Base-by-base conservation (phyloP, 129 eudicot species). In the Centaurea solstitialis region DNA sequence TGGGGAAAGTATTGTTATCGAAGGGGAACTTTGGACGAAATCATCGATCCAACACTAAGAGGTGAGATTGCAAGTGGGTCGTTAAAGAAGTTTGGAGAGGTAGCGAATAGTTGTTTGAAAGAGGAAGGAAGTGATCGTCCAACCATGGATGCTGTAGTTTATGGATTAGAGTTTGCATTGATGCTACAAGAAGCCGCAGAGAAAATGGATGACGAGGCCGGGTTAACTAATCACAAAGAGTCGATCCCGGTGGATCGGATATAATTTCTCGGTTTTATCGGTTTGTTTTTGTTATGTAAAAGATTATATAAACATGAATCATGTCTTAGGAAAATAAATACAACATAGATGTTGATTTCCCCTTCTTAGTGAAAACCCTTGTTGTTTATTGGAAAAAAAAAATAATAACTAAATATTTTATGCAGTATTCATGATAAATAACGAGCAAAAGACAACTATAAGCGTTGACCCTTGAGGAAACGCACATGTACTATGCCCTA, bases 141-240 rank as follows among this genome's bases (percentile, higher is more conserved):
- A 11, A 69, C 90, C 0, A 86, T 88, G 95, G 95, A 91, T 1
- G 92, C 83, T 43, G 90, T 86, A 5, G 61, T 88, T 9, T 88
- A 89, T 89, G 86, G 79, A 41, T 84, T 88, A 11, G 92, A 86
- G 72, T 87, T 62, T 20, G 83, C 75, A 18, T 21, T 72, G 75
- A 4, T 37, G 26, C 75, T 39, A 72, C 75, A 72, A 20, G 75
- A 72, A 10, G 30, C 2, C 39, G 59, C 33, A 4, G 53, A 47
- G 12, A 39, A 39, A 39, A 39, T 5, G 6, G 43, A 4, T 1
- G 3, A 33, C 61, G 8, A 39, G 3, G n/a, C n/a, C n/a, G n/a
- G n/a, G n/a, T n/a, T n/a, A n/a, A n/a, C n/a, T n/a, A n/a, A n/a
- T n/a, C n/a, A n/a, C n/a, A n/a, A n/a, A n/a, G n/a, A n/a, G n/a